Evolutionary conservation across 2,329 filamentous ascomycete genomes (phyloP).

Genomic region (Xylaria sp.): DNA sequence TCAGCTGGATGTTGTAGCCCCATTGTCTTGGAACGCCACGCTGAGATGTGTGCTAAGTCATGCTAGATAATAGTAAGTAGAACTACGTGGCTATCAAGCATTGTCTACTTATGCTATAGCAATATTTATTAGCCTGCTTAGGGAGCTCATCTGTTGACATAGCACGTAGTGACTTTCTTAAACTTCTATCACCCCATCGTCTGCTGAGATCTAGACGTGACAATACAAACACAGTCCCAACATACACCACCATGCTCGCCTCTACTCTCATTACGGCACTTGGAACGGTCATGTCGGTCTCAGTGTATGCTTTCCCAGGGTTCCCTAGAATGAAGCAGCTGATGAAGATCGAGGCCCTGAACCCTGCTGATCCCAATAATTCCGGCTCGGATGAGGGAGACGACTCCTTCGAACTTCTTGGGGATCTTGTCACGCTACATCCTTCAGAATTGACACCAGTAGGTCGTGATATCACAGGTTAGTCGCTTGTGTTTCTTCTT

Average conservation of each 20-base stretch:
- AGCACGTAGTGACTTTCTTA: neutral
- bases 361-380: slow-evolving; percentile 26
- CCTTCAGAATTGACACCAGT: slow-evolving; percentile 42
- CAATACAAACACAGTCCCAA: neutral
- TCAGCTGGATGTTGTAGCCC: slow-evolving; percentile 1
- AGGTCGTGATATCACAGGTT: slow-evolving; percentile 47
- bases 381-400: slow-evolving; percentile 18
- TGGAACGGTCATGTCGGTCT: neutral
- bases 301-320: slow-evolving; percentile 11
- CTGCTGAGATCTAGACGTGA: no score
- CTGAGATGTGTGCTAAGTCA: neutral
- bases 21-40: neutral
- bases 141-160: neutral
- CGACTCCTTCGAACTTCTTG: slow-evolving; percentile 40
- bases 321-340: slow-evolving; percentile 26
- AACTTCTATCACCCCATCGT: neutral
- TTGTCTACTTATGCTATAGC: neutral
- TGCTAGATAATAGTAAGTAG: neutral
- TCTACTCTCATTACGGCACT: slow-evolving; percentile 1
- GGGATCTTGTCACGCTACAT: slow-evolving; percentile 45
- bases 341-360: slow-evolving; percentile 24
- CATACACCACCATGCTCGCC: neutral
- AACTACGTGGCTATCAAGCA: neutral
- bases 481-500: no score
- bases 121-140: slow-evolving; percentile 2